Percentiles rank a stretch among this genome's conserved stretches.
phyloP scores from a whole-genome alignment of 139 green algal genomes.

The Closterium sp. region DNA sequence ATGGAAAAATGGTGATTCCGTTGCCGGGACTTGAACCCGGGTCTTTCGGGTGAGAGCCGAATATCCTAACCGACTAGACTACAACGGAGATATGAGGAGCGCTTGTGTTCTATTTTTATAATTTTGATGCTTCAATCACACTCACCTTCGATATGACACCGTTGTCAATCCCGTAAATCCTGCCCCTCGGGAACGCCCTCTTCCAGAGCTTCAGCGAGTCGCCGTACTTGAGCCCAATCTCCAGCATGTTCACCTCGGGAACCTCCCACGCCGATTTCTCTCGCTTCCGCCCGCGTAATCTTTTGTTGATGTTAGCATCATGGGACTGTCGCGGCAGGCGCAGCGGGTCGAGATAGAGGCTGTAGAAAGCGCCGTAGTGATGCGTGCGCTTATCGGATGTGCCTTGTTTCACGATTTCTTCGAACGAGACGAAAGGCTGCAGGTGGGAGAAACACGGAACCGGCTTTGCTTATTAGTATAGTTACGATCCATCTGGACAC shows the following conservation, averaged over 20 bases:
- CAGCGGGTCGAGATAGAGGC: neutral
- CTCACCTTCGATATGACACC: neutral
- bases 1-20: no score
- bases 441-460: neutral
- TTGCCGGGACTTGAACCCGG: no score
- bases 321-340: neutral
- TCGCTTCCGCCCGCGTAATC: neutral
- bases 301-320: neutral
- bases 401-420: no score
- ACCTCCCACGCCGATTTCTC: neutral
- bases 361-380: neutral
- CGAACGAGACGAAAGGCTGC: neutral
- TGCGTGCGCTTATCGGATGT: neutral
- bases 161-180: neutral
- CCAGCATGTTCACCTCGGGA: neutral
- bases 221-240: neutral
- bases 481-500: no score
- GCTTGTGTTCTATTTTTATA: no score
- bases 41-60: neutral
- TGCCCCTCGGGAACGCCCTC: neutral
- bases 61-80: no score
- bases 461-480: neutral
- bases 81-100: no score
- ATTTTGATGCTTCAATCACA: no score
- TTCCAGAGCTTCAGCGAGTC: neutral